Base-by-base conservation (phyloP, 2,329 filamentous ascomycete genomes). In the Alternaria novae-zelandiae region DNA sequence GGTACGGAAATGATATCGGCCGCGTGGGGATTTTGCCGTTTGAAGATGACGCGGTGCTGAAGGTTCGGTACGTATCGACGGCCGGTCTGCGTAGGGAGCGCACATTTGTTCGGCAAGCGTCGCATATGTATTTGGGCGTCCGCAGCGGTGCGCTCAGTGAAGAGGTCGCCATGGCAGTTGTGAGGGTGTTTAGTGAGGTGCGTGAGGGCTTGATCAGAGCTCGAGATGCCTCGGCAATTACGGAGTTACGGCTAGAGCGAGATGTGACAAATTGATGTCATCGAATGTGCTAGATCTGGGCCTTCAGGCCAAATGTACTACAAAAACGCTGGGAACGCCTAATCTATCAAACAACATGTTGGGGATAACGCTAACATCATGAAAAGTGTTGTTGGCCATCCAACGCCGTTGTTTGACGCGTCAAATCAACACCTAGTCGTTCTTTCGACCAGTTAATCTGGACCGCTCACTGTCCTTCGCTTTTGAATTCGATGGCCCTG, bases 401-500 rank as follows among this genome's bases (percentile, higher is more conserved):
- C 55, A 70, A 68, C 62, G 58, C 65, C 67, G 57, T 55, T 62
- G 36, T 47, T 50, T 46, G 50, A 57, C 57, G 54, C 47, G 25
- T 15, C 45, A 28, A 53, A 62, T 12, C 23, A 46, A 61, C 58
- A 54, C 30, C 64, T 71, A 80, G 57, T 78, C 74, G 30, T 77
- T 66, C 69, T 79, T 79, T 15, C 77, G 70, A 45, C 67, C 70
- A 21, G 78, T 80, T 59, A 81, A 67, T 46, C 76, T 68, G 46
- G 75, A 68, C 21, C 72, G 65, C 66, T 79, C 77, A 43, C 75
- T 65, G 28, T 71, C 75, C 11, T 70, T 73, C 25, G 73, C 75
- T 45, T 68, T 70, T 20, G 75, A 74, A 51, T 75, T 86, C 82
- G 89, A 88, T 68, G 90, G 89, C 65, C 86, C 85, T 32, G 86